phyloP scores from a whole-genome alignment of 2,329 filamentous ascomycete species.

The Beauveria sp. region DNA sequence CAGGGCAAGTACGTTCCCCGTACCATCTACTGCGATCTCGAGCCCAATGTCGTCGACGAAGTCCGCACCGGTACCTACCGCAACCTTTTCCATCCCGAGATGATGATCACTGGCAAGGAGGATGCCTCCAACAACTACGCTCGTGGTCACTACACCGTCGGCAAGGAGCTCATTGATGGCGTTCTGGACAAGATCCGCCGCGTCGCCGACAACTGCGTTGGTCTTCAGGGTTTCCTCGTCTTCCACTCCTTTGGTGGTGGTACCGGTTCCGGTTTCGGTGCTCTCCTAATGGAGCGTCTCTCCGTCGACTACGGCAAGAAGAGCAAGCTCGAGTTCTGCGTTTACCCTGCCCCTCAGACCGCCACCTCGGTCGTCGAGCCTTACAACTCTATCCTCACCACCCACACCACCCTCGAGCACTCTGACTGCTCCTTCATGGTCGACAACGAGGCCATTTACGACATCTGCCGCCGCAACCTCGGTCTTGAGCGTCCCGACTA shows the following conservation, averaged over 20 bases:
- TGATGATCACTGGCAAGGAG: constrained; percentile 99
- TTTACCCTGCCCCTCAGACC: constrained; percentile 96
- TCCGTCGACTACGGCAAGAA: constrained; percentile 99
- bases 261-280: constrained; percentile 97
- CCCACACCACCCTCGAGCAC: constrained; percentile 98
- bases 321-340: constrained; percentile 99
- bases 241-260: constrained; percentile 99
- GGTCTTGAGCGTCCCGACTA: constrained; percentile 96
- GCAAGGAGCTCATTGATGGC: constrained; percentile 98
- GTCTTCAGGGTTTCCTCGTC: constrained; percentile 97
- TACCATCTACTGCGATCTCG: constrained; percentile 98
- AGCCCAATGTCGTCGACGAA: constrained; percentile 99
- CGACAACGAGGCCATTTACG: constrained; percentile 99
- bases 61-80: constrained; percentile 97
- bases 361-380: constrained; percentile 97
- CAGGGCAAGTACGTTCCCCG: constrained; percentile 98
- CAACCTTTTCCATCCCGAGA: constrained; percentile 95
- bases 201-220: constrained; percentile 95
- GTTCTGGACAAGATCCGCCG: constrained; percentile 96
- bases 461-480: constrained; percentile 97
- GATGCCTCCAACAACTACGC: constrained; percentile 99
- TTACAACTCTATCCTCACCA: constrained; percentile 99
- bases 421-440: constrained; percentile 99
- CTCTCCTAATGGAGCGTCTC: constrained; percentile 96
- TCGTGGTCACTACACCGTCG: constrained; percentile 98